Conservation (phyloP, 345 rosid genomes). For the Cochlearia excelsa region DNA sequence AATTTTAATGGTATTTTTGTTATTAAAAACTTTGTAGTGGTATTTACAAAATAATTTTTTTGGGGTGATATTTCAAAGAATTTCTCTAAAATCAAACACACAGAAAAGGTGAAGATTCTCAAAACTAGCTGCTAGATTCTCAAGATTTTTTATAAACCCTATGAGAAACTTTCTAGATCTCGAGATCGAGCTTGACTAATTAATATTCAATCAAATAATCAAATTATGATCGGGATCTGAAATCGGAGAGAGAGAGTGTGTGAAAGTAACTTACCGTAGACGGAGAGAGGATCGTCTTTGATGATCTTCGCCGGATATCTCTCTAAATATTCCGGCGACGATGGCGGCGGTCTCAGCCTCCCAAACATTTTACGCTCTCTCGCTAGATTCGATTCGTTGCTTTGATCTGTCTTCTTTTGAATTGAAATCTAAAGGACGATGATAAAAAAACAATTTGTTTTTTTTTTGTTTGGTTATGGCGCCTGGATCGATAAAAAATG, state of each 20-base stretch:
- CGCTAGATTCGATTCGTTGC: constrained; percentile 10
- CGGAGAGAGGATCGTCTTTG: constrained; percentile 78
- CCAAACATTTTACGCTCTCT: constrained; percentile 53
- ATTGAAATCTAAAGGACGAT: not conserved
- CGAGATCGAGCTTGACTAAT: not conserved
- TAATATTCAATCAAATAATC: not conserved
- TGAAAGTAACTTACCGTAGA: constrained; percentile 64
- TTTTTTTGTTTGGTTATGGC: constrained; percentile 18
- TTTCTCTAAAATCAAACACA: no score
- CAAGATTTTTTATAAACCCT: not conserved
- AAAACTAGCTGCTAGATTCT: not conserved
- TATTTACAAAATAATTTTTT: no score
- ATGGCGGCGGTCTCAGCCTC: constrained; percentile 60
- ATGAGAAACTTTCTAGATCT: not conserved
- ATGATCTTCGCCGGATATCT: constrained; percentile 62
- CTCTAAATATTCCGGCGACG: constrained; percentile 56
- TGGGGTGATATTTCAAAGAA: no score
- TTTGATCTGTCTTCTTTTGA: not conserved
- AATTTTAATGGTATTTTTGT: no score
- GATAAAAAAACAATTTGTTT: not conserved
- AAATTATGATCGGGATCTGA: not conserved
- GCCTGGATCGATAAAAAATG: constrained; percentile 18
- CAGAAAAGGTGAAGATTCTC: not conserved
- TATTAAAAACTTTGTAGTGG: no score
- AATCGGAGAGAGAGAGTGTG: not conserved